Evolutionary conservation across 768 basidiomycete species (phyloP), one percentile per base, ranked within the genome.

Genomic region (Auricularia cornea): DNA sequence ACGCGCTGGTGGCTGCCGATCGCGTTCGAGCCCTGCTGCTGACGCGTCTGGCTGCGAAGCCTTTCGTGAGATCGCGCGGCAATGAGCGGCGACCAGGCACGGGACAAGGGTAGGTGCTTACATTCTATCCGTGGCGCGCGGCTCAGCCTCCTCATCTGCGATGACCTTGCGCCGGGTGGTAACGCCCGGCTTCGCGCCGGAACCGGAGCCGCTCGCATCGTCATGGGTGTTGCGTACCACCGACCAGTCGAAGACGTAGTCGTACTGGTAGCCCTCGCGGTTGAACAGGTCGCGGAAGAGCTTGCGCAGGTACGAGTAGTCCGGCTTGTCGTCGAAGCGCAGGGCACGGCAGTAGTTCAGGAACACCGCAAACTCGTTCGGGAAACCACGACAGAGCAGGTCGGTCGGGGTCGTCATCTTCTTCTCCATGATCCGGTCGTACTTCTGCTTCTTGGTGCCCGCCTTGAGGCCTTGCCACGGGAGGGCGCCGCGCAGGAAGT

Each of bases 371-470:
- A 98, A 97, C 79, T 99, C 97, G 80, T 94, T 95, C 66, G 97
- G 96, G 85, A 97, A 98, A n/a, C 93, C 94, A 68, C 96, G 94
- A 81, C 96, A 98, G 31, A 99, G 86, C 64, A 96, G 82, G 74
- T 98, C 94, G 60, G 92, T 95, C 54, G 94, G 92, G 0, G 94
- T 97, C 40, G 97, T 98, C 94, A 99, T 98, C 86, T 99, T 99
- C 86, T 99, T 99, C 80, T 99, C 97, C 97, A 99, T 99, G 80
- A 99, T 99, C 65, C 97, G 89, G 78, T 98, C 97, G 77, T 98
- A 98, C 81, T 99, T 99, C 83, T 99, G 97, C 86, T 99, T 99
- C 92, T 99, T 99, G 64, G 97, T 99, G 44, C 96, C 96, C 65
- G 97, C 97, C 81, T 99, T 99, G 74, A 99, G 86, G 64, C 97